phyloP scores from a whole-genome alignment of 2,329 filamentous ascomycete genomes.

The Cordyceps pruinosa region DNA sequence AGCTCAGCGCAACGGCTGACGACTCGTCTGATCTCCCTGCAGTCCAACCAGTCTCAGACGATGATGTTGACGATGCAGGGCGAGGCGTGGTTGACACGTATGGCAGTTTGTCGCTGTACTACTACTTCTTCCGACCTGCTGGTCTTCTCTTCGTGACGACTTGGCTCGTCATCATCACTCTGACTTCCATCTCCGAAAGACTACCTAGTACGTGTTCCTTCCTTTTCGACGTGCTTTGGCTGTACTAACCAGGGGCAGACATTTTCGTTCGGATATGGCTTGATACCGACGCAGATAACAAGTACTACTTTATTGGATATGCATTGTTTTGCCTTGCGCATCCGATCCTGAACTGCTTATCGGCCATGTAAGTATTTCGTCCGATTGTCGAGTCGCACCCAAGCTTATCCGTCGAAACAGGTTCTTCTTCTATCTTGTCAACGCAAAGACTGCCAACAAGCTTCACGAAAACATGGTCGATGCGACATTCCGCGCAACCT shows the following conservation, averaged over 20 bases:
- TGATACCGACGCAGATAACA: neutral
- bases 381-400: no score
- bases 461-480: neutral
- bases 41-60: neutral
- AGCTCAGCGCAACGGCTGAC: neutral
- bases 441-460: neutral
- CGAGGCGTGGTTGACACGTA: neutral
- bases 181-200: neutral
- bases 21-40: neutral
- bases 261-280: slow-evolving; percentile 6
- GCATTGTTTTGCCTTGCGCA: neutral
- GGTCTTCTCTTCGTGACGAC: neutral
- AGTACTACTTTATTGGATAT: neutral
- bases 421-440: neutral
- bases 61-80: neutral
- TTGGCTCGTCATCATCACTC: neutral
- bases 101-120: neutral
- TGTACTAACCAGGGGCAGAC: neutral
- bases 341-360: neutral
- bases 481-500: neutral
- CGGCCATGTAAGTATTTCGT: neutral
- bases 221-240: no score
- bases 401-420: neutral
- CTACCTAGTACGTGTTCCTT: neutral
- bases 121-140: neutral